Conservation (phyloP, 257 asterid genomes). For the Mitragyna speciosa region DNA sequence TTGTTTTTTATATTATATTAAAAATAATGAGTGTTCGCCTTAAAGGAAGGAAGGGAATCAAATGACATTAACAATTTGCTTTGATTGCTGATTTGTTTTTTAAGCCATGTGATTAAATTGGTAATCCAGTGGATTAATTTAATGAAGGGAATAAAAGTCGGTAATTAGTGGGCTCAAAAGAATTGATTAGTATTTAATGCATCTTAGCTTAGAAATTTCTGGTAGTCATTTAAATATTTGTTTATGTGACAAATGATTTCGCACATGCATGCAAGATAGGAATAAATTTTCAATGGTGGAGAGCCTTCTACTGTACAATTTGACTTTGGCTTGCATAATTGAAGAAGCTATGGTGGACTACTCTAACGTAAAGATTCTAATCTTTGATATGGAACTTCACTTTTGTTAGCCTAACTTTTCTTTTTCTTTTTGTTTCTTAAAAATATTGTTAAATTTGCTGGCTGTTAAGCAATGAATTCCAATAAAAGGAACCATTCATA, state of each 20-base stretch:
- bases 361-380: neutral
- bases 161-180: neutral
- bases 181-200: neutral
- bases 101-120: constrained; percentile 7
- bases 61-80: neutral
- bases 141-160: constrained; percentile 10
- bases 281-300: neutral
- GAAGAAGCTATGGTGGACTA: neutral
- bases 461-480: neutral
- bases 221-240: neutral
- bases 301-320: neutral
- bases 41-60: neutral
- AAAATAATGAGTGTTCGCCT: neutral
- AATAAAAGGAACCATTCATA: neutral
- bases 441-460: neutral
- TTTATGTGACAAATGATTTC: neutral
- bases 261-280: neutral
- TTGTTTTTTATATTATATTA: neutral
- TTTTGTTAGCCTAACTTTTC: neutral
- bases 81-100: neutral
- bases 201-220: neutral
- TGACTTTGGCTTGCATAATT: neutral
- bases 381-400: neutral
- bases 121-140: neutral
- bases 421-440: neutral